These are phyloP conservation scores for Persicaria tinctoria DNA, from an alignment of 148 eudicot species.

Conservation along the genomic window DNA sequence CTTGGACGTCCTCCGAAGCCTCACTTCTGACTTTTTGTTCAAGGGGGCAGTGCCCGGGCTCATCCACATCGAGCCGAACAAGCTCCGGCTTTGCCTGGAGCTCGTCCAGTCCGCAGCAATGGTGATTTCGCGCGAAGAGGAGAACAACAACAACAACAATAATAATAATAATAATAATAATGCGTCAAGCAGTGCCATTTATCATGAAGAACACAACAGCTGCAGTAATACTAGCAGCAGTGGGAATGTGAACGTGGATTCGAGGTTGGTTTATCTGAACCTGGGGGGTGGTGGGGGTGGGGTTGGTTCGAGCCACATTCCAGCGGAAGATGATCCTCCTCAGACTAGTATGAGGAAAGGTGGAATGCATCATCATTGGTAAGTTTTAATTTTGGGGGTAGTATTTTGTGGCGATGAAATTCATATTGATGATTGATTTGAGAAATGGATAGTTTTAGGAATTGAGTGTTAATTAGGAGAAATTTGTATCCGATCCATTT, in stretches of 20 bases:
- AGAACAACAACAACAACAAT: neutral
- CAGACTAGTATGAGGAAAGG: neutral
- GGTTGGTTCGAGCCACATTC: neutral
- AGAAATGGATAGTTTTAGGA: neutral
- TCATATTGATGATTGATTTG: neutral
- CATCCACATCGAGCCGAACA: conserved; percentile 84
- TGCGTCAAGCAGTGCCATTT: neutral
- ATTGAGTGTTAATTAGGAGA: neutral
- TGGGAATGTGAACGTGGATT: neutral
- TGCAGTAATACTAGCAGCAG: conserved; percentile 2
- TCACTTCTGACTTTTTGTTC: conserved; percentile 87
- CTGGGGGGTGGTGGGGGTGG: neutral
- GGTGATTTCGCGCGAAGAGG: conserved; percentile 41
- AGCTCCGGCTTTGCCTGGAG: conserved; percentile 82
- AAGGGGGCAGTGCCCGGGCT: conserved; percentile 91
- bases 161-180: neutral
- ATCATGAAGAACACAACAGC: neutral
- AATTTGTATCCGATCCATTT: too few species aligned
- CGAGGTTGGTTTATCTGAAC: conserved; percentile 6
- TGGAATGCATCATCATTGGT: neutral
- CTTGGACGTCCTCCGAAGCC: conserved; percentile 59
- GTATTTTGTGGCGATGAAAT: neutral
- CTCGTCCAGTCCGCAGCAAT: conserved; percentile 88
- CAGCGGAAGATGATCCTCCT: neutral
- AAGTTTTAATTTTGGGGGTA: neutral